Percentiles rank a stretch among this genome's conserved stretches.
Evolutionary conservation across 2,329 filamentous ascomycete genomes (phyloP).

Genomic region (Plenodomus biglobosus): DNA sequence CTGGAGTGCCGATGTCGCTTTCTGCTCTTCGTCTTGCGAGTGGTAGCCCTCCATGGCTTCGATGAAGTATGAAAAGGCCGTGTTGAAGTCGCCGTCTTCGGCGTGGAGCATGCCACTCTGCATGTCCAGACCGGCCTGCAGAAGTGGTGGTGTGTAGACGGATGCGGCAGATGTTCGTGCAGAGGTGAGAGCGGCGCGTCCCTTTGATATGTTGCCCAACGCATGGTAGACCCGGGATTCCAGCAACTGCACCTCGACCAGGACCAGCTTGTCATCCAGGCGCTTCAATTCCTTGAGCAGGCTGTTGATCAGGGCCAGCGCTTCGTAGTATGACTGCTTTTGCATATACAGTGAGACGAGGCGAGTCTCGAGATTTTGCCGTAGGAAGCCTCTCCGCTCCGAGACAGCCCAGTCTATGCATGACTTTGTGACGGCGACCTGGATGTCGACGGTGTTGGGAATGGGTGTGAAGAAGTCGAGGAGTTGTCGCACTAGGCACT

Average conservation of each 20-base stretch:
- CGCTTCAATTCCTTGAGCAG: constrained; percentile 96
- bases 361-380: constrained; percentile 95
- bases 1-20: constrained; percentile 95
- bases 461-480: constrained; percentile 94
- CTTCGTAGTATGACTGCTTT: constrained; percentile 97
- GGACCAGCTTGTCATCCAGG: constrained; percentile 94
- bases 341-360: constrained; percentile 94
- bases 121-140: constrained; percentile 98
- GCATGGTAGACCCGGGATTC: constrained; percentile 98
- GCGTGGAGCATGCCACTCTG: constrained; percentile 98
- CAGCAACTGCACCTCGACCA: constrained; percentile 96
- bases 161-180: constrained; percentile 94
- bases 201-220: constrained; percentile 93
- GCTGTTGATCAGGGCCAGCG: constrained; percentile 92
- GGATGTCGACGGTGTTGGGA: constrained; percentile 90
- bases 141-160: constrained; percentile 91
- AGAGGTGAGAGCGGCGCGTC: constrained; percentile 88
- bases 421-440: constrained; percentile 94
- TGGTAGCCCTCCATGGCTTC: constrained; percentile 97
- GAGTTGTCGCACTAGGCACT: constrained; percentile 87
- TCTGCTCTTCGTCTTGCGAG: constrained; percentile 80
- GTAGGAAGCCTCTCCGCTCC: constrained; percentile 91
- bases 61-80: constrained; percentile 98
- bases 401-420: constrained; percentile 99
- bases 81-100: constrained; percentile 99